phyloP scores from a whole-genome alignment of 179 eudicot genomes.

The Spinacia oleracea region DNA sequence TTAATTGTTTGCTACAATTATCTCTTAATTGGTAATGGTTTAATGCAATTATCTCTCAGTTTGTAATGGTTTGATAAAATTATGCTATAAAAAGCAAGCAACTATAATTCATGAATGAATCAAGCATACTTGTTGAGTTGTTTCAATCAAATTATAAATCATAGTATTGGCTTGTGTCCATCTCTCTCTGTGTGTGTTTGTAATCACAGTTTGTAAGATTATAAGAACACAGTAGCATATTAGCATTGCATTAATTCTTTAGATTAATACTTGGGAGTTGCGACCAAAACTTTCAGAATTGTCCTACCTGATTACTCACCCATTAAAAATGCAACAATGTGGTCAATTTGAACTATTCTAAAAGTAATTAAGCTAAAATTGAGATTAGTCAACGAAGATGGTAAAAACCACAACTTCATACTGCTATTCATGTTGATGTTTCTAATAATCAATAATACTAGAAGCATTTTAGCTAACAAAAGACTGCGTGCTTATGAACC shows the following conservation, averaged over 20 bases:
- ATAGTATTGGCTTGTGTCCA: background rate
- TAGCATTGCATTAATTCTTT: no score
- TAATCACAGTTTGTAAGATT: conserved; percentile 7
- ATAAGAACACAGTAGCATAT: no score
- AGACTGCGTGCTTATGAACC: conserved; percentile 37
- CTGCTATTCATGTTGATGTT: background rate
- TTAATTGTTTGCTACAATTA: background rate
- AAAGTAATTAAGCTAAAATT: background rate
- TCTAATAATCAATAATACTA: background rate
- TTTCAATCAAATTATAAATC: background rate
- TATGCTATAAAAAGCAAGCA: no score
- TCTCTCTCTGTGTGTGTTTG: background rate
- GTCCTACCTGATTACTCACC: no score
- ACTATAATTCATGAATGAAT: no score
- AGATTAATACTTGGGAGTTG: no score
- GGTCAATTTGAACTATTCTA: background rate
- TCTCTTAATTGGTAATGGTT: no score
- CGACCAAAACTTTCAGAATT: no score
- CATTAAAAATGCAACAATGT: background rate
- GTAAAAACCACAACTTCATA: background rate
- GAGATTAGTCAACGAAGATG: background rate
- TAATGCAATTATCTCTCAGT: no score
- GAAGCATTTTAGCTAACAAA: background rate
- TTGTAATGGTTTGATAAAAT: no score
- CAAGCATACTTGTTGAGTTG: background rate